These are phyloP conservation scores for Triticum aestivum DNA, from an alignment of 176 grass and related monocot species.

Conservation along the genomic window DNA sequence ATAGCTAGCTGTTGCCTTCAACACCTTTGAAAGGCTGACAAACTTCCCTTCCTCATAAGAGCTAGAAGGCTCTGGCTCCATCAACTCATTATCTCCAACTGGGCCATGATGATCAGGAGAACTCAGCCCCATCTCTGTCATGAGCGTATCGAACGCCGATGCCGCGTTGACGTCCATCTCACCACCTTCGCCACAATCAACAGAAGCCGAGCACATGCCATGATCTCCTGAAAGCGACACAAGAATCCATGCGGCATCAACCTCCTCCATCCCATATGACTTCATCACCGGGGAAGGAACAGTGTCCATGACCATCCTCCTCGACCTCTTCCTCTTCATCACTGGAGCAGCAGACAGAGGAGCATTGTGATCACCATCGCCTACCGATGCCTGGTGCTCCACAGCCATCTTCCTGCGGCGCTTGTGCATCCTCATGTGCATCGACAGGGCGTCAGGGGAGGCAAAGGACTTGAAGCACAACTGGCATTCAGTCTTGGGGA, in stretches of 20 bases:
- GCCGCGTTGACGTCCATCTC: background rate
- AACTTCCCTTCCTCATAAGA: slow-evolving; percentile 33
- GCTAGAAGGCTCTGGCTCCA: slow-evolving; percentile 15
- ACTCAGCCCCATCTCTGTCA: slow-evolving; percentile 13
- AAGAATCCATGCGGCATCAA: slow-evolving; percentile 36
- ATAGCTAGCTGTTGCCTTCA: slow-evolving; percentile 20
- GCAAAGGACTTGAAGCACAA: slow-evolving; percentile 36
- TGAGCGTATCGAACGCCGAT: background rate
- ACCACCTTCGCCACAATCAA: background rate
- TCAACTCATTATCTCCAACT: background rate
- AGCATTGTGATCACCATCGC: background rate
- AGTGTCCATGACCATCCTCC: background rate
- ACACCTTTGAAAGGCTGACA: slow-evolving; percentile 17
- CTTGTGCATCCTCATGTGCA: slow-evolving; percentile 30
- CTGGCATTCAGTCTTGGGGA: slow-evolving; percentile 33
- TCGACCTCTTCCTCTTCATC: slow-evolving; percentile 11
- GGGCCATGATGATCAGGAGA: background rate
- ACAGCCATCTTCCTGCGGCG: background rate
- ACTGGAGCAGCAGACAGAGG: background rate
- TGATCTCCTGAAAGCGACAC: slow-evolving; percentile 41
- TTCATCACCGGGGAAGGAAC: background rate
- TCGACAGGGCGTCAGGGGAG: slow-evolving; percentile 1
- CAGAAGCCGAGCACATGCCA: slow-evolving; percentile 1
- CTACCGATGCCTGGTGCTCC: background rate
- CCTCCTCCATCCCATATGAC: slow-evolving; percentile 31